A percentile compares a stretch with the other conserved stretches of the same genome.
Evolutionary conservation across 768 basidiomycete species (phyloP).

Genomic region (Kwoniella europaea): DNA sequence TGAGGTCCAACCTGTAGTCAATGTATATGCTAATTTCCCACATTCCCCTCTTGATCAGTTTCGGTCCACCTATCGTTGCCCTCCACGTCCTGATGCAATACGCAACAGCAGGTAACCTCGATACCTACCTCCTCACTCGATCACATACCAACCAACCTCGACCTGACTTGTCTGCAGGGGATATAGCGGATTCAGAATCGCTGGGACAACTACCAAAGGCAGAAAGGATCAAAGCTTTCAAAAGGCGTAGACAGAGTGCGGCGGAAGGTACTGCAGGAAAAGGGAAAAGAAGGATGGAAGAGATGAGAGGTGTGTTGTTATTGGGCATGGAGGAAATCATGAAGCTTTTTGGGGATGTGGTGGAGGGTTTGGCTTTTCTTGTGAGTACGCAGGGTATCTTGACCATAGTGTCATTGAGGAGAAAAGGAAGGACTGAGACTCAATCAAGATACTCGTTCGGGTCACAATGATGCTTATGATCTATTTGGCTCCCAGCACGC

Average conservation of each 20-base stretch:
- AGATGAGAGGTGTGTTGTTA: conserved; percentile 71
- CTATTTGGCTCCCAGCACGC: conserved; percentile 44
- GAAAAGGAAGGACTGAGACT: not conserved
- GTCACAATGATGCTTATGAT: not conserved
- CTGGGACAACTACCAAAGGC: conserved; percentile 36
- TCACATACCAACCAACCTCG: conserved; percentile 38
- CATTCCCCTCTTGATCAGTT: conserved; percentile 58
- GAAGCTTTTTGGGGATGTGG: conserved; percentile 80
- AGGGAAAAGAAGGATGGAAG: conserved; percentile 32
- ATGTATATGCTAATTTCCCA: too few species aligned
- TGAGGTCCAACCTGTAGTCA: too few species aligned
- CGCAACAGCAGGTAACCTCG: conserved; percentile 59
- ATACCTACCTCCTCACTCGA: conserved; percentile 54
- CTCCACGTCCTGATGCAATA: conserved; percentile 66
- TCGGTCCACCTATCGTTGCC: conserved; percentile 85
- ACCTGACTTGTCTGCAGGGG: conserved; percentile 35
- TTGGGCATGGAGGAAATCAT: conserved; percentile 82
- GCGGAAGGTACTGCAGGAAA: conserved; percentile 8
- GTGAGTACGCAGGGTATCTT: conserved; percentile 61
- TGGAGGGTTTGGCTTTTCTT: conserved; percentile 83
- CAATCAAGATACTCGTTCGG: not conserved
- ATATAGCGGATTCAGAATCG: conserved; percentile 42
- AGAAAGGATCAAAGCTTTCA: conserved; percentile 52
- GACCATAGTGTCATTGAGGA: not conserved
- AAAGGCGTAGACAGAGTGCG: conserved; percentile 39